Evolutionary conservation across 495 filamentous ascomycete genomes (phyloP).

Genomic region (Hypoxylon intermedium): DNA sequence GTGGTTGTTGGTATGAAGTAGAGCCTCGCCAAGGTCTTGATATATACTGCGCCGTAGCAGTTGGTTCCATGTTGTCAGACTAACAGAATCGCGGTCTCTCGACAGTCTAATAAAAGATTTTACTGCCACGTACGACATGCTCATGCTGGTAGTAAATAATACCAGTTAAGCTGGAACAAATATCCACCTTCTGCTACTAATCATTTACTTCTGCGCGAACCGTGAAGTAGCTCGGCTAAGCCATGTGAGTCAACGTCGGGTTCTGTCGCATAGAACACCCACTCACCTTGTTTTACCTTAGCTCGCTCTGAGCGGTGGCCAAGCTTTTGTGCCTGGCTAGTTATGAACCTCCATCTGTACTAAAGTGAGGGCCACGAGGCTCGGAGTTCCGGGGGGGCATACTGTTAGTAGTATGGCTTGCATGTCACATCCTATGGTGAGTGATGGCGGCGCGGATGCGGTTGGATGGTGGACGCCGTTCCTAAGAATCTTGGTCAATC

Average conservation of each 20-base stretch:
- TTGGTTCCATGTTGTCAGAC: neutral
- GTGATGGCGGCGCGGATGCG: constrained; percentile 17
- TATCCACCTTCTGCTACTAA: neutral
- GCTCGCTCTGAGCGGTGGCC: neutral
- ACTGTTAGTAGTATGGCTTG: constrained; percentile 21
- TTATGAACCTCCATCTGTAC: neutral
- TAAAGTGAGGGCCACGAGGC: neutral
- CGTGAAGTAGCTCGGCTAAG: constrained; percentile 1
- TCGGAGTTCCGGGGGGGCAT: constrained; percentile 23
- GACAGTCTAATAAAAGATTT: neutral
- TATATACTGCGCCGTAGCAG: neutral
- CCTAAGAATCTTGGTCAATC: constrained; percentile 14
- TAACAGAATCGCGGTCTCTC: neutral
- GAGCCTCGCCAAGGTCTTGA: neutral
- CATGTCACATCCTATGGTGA: constrained; percentile 22
- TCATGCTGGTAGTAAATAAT: neutral
- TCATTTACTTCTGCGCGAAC: neutral
- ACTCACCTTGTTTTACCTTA: constrained; percentile 15
- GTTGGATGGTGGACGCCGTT: constrained; percentile 8
- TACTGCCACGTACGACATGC: neutral
- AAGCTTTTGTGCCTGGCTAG: too few relatives aligned
- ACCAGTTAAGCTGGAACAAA: neutral
- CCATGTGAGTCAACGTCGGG: neutral
- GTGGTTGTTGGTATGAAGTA: neutral
- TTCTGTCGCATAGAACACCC: constrained; percentile 13